Percentiles rank a stretch among this genome's conserved stretches.
These are phyloP conservation scores for Pseudogymnoascus sp. DNA, from an alignment of 2,329 filamentous ascomycete genomes.

Conservation along the genomic window DNA sequence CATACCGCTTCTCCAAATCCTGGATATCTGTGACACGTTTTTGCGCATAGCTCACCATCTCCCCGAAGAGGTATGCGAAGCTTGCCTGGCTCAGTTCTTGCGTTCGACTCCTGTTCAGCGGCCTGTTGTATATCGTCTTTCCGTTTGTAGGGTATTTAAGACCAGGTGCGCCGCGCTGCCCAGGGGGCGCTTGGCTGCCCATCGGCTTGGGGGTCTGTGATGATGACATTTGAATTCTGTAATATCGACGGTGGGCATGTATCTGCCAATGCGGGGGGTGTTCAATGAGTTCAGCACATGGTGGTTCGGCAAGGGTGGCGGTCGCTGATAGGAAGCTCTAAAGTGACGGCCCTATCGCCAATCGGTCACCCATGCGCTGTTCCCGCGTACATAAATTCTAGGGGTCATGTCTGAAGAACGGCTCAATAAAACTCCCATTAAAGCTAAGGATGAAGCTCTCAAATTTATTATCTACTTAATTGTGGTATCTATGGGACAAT, in stretches of 20 bases:
- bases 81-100: slow-evolving; percentile 85
- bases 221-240: slow-evolving; percentile 24
- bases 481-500: neutral
- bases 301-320: slow-evolving; percentile 1
- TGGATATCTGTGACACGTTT: slow-evolving; percentile 83
- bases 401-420: neutral
- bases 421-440: neutral
- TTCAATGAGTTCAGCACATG: neutral
- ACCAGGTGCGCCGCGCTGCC: slow-evolving; percentile 36
- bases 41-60: slow-evolving; percentile 96
- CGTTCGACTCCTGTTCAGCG: slow-evolving; percentile 81
- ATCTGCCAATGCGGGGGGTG: slow-evolving; percentile 1
- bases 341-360: slow-evolving; percentile 7
- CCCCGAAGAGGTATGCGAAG: slow-evolving; percentile 92
- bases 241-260: slow-evolving; percentile 13
- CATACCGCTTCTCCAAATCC: slow-evolving; percentile 82
- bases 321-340: slow-evolving; percentile 7
- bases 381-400: neutral
- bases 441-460: neutral
- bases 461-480: slow-evolving; percentile 1
- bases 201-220: slow-evolving; percentile 25
- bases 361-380: slow-evolving; percentile 2
- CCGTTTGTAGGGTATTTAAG: slow-evolving; percentile 85
- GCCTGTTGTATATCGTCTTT: slow-evolving; percentile 97
- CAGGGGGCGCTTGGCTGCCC: slow-evolving; percentile 18